Evolutionary conservation across 148 eudicot genomes (phyloP), one percentile per base, ranked within the genome.

Genomic region (Chenopodium berlandieri): DNA sequence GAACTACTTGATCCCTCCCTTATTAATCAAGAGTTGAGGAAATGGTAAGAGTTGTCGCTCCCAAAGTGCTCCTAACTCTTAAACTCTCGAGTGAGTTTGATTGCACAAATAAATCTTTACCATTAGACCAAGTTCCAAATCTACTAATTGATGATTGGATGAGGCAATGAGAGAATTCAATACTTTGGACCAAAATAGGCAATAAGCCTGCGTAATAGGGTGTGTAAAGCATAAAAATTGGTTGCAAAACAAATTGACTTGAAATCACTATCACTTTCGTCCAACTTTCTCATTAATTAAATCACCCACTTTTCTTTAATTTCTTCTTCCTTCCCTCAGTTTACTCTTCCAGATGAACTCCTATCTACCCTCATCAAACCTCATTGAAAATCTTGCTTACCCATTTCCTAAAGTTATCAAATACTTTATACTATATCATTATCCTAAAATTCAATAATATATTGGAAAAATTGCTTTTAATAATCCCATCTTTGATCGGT

Each of bases 341-440:
- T 75, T 60, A 58, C 63, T 54, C 77, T 23, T 73, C 82, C 62
- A 25, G 31, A 14, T 75, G 23, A 73, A 62, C 81, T 80, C 77
- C 83, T 76, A 87, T 73, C 87, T 54, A 79, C 76, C 79, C 78
- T 63, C 74, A 77, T 78, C 86, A 72, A 84, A 84, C 78, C 83
- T 80, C 83, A 4, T 81, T 85, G 79, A 81, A 73, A 71, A 14
- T 66, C 71, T 65, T 78, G 37, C 37, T 32, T 58, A 37, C 34
- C 69, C 63, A 73, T 50, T 46, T 31, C 25, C 75, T 14, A 54
- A 79, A 79, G 75, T 74, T n/a, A 54, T 22, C 76, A 23, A 56
- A 30, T 13, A 67, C 71, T 67, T 64, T 30, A 31, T 67, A 67
- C 34, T 71, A 37, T 19, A 71, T 25, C 34, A 64, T 7, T 12